These are phyloP conservation scores for Malus asiatica DNA, from an alignment of 306 rosid genomes.

Conservation along the genomic window DNA sequence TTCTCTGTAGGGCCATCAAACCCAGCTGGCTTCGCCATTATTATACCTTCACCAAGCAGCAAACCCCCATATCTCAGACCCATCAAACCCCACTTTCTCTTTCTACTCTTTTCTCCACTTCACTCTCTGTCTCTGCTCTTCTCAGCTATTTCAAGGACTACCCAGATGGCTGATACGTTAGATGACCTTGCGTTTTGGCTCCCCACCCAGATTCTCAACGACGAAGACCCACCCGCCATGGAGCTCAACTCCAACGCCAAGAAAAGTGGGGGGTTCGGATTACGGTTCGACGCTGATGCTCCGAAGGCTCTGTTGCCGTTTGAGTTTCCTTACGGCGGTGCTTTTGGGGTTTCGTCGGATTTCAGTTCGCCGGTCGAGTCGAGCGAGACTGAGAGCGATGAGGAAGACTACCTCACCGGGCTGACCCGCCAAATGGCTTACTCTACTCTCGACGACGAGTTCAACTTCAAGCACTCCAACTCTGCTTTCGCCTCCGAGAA, in stretches of 20 bases:
- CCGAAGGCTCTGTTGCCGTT: conserved; percentile 18
- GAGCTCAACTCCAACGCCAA: neutral
- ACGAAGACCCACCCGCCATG: neutral
- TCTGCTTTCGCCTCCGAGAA: conserved; percentile 2
- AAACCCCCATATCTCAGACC: neutral
- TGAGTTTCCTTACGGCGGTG: conserved; percentile 29
- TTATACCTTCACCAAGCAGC: conserved; percentile 14
- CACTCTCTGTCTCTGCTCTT: neutral
- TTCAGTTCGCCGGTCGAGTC: conserved; percentile 60
- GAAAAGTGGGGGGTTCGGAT: neutral
- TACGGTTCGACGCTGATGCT: neutral
- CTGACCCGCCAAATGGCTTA: conserved; percentile 52
- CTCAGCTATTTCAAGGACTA: neutral
- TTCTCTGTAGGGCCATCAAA: neutral
- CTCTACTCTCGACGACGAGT: conserved; percentile 32
- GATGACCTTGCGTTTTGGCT: conserved; percentile 77
- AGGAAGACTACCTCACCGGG: conserved; percentile 57
- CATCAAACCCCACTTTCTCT: neutral
- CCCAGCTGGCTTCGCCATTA: neutral
- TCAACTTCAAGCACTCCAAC: neutral
- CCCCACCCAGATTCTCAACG: conserved; percentile 51
- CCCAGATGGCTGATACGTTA: conserved; percentile 41
- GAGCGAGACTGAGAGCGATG: conserved; percentile 76
- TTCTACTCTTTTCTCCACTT: neutral
- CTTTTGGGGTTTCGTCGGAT: conserved; percentile 26